Evolutionary conservation across 2,329 filamentous ascomycete genomes (phyloP).

Genomic region (Aspergillus sp.): DNA sequence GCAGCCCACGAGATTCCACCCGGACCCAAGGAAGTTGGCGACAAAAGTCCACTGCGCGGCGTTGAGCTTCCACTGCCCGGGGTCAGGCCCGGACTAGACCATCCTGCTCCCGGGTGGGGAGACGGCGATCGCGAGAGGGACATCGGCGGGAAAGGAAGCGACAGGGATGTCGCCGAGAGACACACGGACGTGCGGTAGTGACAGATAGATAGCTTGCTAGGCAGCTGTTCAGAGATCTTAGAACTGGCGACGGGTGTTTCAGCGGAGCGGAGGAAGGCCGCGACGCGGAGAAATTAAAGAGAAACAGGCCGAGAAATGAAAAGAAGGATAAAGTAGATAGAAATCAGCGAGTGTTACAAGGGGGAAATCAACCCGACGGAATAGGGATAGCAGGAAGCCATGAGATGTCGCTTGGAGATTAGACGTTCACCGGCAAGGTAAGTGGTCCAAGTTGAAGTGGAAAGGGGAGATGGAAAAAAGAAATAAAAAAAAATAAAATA

Average conservation of each 20-base stretch:
- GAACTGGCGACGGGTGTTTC: neutral
- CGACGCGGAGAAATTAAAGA: conserved; percentile 8
- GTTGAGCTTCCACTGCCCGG: conserved; percentile 71
- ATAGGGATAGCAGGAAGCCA: neutral
- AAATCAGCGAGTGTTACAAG: neutral
- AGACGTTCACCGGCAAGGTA: neutral
- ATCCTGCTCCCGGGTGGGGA: conserved; percentile 78
- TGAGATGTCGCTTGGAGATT: neutral
- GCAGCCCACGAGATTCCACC: conserved; percentile 73
- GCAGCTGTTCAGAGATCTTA: neutral
- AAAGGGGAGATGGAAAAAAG: neutral
- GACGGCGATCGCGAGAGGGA: conserved; percentile 85
- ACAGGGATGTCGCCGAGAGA: neutral
- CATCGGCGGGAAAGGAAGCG: conserved; percentile 59
- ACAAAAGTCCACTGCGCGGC: conserved; percentile 51
- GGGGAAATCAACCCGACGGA: conserved; percentile 1
- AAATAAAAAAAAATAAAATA: neutral
- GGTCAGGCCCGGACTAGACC: conserved; percentile 79
- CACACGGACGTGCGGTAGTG: neutral
- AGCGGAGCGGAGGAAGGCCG: neutral
- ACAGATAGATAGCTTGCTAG: neutral
- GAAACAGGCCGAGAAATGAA: neutral
- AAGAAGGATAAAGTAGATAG: conserved; percentile 10
- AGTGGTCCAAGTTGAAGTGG: neutral
- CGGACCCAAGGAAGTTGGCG: conserved; percentile 24